Base-by-base conservation (phyloP, 2,329 filamentous ascomycete species). In the Pseudopyricularia cyperi region DNA sequence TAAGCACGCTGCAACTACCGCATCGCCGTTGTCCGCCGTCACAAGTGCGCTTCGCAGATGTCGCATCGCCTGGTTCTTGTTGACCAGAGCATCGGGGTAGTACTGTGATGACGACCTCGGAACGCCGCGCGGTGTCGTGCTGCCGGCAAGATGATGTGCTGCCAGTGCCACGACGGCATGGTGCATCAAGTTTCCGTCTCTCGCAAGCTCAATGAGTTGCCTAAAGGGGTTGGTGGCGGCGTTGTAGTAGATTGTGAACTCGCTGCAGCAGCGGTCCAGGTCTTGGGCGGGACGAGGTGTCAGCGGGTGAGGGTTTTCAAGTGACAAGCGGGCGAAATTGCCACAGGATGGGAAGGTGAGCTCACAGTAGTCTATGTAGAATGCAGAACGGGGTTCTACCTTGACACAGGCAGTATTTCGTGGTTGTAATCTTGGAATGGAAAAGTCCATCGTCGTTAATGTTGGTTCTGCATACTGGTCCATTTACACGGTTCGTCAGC, bases 41-140 rank as follows among this genome's bases (percentile, higher is more conserved):
- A 47, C 35, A 11, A 54, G 46, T 9, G 46, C 50, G n/a, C 35
- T 15, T 7, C 50, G 50, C 30, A 54, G 46, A 33, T 47, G 46
- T 14, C 44, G 19, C 14, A 54, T 52, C 11, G 53, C 53, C 37
- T 52, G 52, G 30, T 39, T 42, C 35, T 50, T 48, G 42, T 54
- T 50, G 5, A 48, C 37, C 12, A 54, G 46, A n/a, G 50, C 53
- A 15, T 52, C 50, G 19, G 48, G 19, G 22, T 34, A 46, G 17
- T 52, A 24, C 9, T 48, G 33, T 19, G 11, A 46, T 35, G 35
- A 17, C 34, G 34, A 52, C 11, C 9, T 44, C 37, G 46, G 48
- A 28, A 44, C 37, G 34, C 9, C 46, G 5, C 17, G 51, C 28
- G n/a, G 53, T 50, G 7, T 52, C 35, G 46, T 35, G 34, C 17